Conservation (phyloP, 1,139 yeast genomes). For the Suhomyces bokatorum region DNA sequence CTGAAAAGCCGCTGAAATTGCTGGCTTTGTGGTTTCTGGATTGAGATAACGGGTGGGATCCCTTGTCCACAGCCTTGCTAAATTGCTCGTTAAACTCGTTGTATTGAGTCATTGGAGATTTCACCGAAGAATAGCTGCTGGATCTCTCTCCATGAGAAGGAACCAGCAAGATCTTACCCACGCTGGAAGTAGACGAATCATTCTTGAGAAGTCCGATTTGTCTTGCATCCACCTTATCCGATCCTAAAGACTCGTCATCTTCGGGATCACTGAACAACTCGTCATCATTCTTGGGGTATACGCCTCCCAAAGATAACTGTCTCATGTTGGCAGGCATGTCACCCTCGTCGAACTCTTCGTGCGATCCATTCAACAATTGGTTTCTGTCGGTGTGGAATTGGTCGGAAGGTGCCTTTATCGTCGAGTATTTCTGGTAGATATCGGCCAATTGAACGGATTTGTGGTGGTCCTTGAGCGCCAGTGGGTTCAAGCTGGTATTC, state of each 20-base stretch:
- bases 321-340: conserved; percentile 36
- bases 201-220: conserved; percentile 24
- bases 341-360: conserved; percentile 37
- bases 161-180: conserved; percentile 19
- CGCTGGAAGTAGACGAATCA: conserved; percentile 10
- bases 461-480: conserved; percentile 22
- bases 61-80: conserved; percentile 23
- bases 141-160: conserved; percentile 32
- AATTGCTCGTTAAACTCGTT: conserved; percentile 53
- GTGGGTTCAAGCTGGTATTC: conserved; percentile 2
- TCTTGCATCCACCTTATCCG: conserved; percentile 30
- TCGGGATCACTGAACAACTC: conserved; percentile 41
- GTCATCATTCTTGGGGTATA: conserved; percentile 42
- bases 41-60: conserved; percentile 6
- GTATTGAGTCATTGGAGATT: conserved; percentile 55
- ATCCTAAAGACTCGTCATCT: conserved; percentile 21
- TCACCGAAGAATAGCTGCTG: conserved; percentile 44
- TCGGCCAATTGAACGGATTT: conserved; percentile 45
- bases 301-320: conserved; percentile 28
- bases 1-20: conserved; percentile 17
- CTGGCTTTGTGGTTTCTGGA: conserved; percentile 6
- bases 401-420: conserved; percentile 45
- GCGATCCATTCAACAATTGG: conserved; percentile 38
- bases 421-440: conserved; percentile 47
- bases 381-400: conserved; percentile 32